Percentiles rank a stretch among this genome's conserved stretches.
These are phyloP conservation scores for Penicillium polonicum DNA, from an alignment of 2,329 filamentous ascomycete genomes.

Conservation along the genomic window DNA sequence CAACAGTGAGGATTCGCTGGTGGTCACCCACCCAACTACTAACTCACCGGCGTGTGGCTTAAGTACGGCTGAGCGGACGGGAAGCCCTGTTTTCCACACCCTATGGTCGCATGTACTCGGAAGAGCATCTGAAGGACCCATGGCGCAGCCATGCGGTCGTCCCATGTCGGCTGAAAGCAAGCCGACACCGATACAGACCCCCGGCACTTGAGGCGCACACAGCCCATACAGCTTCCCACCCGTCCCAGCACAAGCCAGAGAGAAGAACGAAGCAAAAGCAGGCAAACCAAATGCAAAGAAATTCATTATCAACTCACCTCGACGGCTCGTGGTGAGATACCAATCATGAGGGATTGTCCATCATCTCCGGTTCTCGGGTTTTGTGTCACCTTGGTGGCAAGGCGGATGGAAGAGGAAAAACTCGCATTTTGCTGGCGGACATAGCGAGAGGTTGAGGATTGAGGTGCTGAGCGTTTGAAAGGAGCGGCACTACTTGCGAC, in stretches of 20 bases:
- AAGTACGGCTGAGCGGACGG: constrained; percentile 49
- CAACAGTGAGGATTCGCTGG: constrained; percentile 48
- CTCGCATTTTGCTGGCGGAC: constrained; percentile 26
- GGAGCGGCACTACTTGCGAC: constrained; percentile 1
- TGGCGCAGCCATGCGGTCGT: constrained; percentile 4
- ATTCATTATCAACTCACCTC: constrained; percentile 55
- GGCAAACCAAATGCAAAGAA: neutral
- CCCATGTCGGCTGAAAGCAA: neutral
- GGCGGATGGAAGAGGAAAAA: constrained; percentile 36
- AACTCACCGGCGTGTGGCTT: constrained; percentile 48
- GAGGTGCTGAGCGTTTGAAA: neutral
- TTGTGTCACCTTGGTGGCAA: constrained; percentile 45
- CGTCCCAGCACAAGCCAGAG: neutral
- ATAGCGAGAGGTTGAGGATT: neutral
- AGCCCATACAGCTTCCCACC: constrained; percentile 1
- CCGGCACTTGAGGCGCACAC: neutral
- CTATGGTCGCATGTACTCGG: constrained; percentile 45
- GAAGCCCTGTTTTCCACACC: constrained; percentile 49
- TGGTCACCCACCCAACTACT: constrained; percentile 51
- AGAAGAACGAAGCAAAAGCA: neutral
- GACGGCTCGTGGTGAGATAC: constrained; percentile 79
- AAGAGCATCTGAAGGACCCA: constrained; percentile 7
- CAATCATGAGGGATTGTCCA: constrained; percentile 77
- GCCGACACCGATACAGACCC: neutral
- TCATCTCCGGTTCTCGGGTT: constrained; percentile 81